Conservation (phyloP, 2,329 filamentous ascomycete genomes). For the Claviceps digitariae region DNA sequence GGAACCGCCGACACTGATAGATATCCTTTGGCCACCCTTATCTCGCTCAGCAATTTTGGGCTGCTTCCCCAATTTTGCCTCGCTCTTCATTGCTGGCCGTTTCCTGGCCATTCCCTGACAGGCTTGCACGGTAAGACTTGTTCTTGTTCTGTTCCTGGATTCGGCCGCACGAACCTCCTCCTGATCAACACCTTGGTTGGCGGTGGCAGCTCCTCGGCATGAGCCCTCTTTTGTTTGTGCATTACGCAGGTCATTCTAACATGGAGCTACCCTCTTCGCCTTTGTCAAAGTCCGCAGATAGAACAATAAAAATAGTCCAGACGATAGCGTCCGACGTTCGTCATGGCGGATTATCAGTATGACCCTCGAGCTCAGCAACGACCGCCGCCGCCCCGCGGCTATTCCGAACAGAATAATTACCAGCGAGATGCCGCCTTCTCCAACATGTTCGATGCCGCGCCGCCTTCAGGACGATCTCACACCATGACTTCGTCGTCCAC, state of each 20-base stretch:
- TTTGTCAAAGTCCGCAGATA: not conserved
- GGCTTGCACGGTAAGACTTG: constrained; percentile 3
- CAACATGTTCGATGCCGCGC: constrained; percentile 84
- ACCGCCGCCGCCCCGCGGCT: constrained; percentile 30
- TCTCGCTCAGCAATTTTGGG: not conserved
- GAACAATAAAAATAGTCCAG: not conserved
- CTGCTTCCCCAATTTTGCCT: not conserved
- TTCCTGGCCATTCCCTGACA: not conserved
- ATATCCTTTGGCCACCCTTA: not conserved
- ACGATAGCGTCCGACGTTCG: constrained; percentile 6
- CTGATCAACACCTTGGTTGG: not conserved
- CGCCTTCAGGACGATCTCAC: constrained; percentile 78
- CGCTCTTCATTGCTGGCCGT: not conserved
- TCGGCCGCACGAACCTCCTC: not conserved
- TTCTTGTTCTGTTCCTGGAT: not conserved
- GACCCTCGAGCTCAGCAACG: constrained; percentile 31
- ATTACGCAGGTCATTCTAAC: not conserved
- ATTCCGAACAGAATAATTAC: constrained; percentile 38
- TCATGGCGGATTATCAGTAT: constrained; percentile 47
- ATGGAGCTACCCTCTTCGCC: not conserved
- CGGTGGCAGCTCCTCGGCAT: not conserved
- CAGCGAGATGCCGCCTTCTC: constrained; percentile 92
- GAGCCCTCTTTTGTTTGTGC: not conserved
- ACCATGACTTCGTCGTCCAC: constrained; percentile 77
- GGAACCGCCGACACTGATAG: not conserved